phyloP scores from a whole-genome alignment of 768 basidiomycete species.

The Kwoniella mangroviensis region DNA sequence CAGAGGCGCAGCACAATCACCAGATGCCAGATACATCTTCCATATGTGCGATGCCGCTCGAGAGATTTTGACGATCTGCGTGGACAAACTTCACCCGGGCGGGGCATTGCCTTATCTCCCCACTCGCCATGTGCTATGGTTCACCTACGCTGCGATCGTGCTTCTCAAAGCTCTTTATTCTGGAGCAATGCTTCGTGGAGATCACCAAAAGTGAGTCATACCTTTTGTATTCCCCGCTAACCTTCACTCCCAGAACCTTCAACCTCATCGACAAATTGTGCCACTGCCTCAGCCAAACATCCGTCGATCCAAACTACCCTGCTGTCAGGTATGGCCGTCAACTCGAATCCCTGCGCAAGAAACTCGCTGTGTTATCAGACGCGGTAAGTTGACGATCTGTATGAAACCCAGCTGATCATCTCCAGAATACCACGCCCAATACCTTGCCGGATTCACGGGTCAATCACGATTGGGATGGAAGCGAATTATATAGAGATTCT shows the following conservation, averaged over 20 bases:
- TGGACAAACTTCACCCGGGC: constrained; percentile 48
- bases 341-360: constrained; percentile 39
- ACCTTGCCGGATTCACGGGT: too few species aligned
- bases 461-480: too few species aligned
- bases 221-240: background rate
- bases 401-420: background rate
- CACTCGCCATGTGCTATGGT: constrained; percentile 53
- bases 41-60: constrained; percentile 53
- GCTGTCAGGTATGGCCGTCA: constrained; percentile 51
- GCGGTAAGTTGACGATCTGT: constrained; percentile 24
- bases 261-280: constrained; percentile 50
- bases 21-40: constrained; percentile 54
- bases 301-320: constrained; percentile 49
- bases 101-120: constrained; percentile 52
- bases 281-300: constrained; percentile 38
- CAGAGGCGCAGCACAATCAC: constrained; percentile 44
- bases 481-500: too few species aligned
- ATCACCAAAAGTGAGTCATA: constrained; percentile 46
- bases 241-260: constrained; percentile 31
- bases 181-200: constrained; percentile 54
- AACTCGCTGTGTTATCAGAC: constrained; percentile 39
- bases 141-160: constrained; percentile 54
- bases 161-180: constrained; percentile 55
- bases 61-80: constrained; percentile 50
- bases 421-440: constrained; percentile 27